Conservation (phyloP, 192 early-diverging fungal genomes). For the Linderina pennispora region DNA sequence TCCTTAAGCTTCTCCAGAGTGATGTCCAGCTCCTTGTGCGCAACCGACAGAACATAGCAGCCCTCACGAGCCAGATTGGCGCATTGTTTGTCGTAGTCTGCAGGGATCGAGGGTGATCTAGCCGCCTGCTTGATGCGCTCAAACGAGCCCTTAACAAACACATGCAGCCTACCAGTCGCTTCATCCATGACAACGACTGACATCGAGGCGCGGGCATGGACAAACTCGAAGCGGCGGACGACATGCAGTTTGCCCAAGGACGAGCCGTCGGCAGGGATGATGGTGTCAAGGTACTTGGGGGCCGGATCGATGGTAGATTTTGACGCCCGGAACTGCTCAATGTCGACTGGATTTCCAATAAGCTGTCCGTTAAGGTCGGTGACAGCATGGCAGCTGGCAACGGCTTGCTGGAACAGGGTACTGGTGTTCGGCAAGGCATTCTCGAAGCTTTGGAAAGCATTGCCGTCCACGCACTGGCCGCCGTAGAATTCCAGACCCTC, state of each 20-base stretch:
- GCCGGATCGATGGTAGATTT: slow-evolving; percentile 13
- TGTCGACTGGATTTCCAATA: slow-evolving; percentile 61
- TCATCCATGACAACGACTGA: slow-evolving; percentile 52
- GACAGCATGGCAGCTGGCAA: neutral
- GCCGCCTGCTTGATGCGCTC: slow-evolving; percentile 62
- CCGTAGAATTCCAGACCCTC: slow-evolving; percentile 63
- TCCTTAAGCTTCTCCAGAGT: slow-evolving; percentile 34
- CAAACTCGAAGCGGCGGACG: slow-evolving; percentile 63
- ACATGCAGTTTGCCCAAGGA: slow-evolving; percentile 28
- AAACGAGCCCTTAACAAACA: slow-evolving; percentile 61
- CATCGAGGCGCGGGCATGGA: slow-evolving; percentile 61
- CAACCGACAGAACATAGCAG: slow-evolving; percentile 71
- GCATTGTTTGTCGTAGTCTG: slow-evolving; percentile 51
- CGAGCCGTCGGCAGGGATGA: neutral
- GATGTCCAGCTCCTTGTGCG: slow-evolving; percentile 47
- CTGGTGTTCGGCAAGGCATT: slow-evolving; percentile 6
- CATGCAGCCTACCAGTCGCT: slow-evolving; percentile 38
- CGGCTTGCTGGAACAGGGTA: slow-evolving; percentile 22
- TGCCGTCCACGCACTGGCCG: slow-evolving; percentile 12
- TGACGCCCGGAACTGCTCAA: slow-evolving; percentile 51
- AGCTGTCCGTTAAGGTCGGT: slow-evolving; percentile 33
- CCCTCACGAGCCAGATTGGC: slow-evolving; percentile 59
- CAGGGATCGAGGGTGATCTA: slow-evolving; percentile 48
- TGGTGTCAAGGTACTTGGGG: neutral
- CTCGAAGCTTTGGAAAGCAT: slow-evolving; percentile 17